These are phyloP conservation scores for Ceratocystis cacaofunesta DNA, from an alignment of 2,329 filamentous ascomycete genomes.

Conservation along the genomic window DNA sequence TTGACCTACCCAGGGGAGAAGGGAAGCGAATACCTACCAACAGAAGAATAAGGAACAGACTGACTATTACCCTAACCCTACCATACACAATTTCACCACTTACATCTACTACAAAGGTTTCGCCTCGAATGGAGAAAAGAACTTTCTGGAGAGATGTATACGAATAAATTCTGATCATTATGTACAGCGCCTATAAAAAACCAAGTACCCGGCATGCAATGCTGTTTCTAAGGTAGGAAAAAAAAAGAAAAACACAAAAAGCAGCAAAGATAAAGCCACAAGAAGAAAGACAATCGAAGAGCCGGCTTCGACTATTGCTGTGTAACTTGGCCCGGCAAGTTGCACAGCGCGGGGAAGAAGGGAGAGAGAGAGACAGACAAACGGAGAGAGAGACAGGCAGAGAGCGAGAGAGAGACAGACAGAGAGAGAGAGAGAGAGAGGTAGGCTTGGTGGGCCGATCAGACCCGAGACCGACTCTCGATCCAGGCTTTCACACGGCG, in stretches of 20 bases:
- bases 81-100: too few species aligned
- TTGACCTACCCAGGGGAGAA: too few species aligned
- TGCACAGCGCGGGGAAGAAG: neutral
- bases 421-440: too few species aligned
- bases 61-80: too few species aligned
- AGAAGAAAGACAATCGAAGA: neutral
- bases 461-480: conserved; percentile 26
- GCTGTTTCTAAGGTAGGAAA: conserved; percentile 7
- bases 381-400: neutral
- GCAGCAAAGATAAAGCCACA: neutral
- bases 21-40: too few species aligned
- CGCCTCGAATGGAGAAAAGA: too few species aligned
- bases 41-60: too few species aligned
- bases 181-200: neutral
- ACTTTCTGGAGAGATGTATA: neutral
- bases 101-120: too few species aligned
- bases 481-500: conserved; percentile 45
- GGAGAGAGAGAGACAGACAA: conserved; percentile 7
- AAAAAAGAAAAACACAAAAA: conserved; percentile 7
- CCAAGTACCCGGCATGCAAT: neutral
- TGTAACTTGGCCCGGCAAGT: conserved; percentile 3
- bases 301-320: neutral
- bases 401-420: neutral
- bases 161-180: neutral
- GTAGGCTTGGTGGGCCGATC: neutral